Base-by-base conservation (phyloP, 148 eudicot genomes). In the Polygonum maritimum region DNA sequence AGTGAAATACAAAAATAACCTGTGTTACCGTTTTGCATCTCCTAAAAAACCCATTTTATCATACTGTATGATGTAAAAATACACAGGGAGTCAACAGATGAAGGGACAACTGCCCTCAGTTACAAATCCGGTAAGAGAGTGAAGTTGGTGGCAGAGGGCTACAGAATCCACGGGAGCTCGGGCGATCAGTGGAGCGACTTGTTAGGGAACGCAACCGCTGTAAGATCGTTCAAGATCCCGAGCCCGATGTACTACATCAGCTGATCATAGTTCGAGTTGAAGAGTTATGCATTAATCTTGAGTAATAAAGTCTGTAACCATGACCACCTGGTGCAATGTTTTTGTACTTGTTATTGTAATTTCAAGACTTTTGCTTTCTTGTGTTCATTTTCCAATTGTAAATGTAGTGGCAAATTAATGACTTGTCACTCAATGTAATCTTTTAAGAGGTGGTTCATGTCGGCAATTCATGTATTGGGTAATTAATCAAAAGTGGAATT, bases 181-280 rank as follows among this genome's bases (percentile, higher is more conserved):
- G 98, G 97, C 31, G 96, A 94, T 85, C 97, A 94, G 57, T 94
- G 97, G 97, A 94, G 97, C 63, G 98, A 94, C 79, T 84, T 90
- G 85, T 74, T 76, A 19, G 97, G 98, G 19, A 88, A 78, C 75
- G 93, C 97, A 57, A 80, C 79, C 2, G 96, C 91, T 4, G 58
- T 38, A 22, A 76, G 97, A 55, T 94, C 98, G 12, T 94, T 94
- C 77, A 94, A 94, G 73, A 87, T 90, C 22, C 97, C 97, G 35
- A 94, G 92, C 81, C 93, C 93, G 9, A 76, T 92, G 90, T 92
- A 92, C 72, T 89, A 83, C 79, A 89, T 94, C 60, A 55, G 91
- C 35, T 94, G 78, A 87, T 71, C 10, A 8, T 48, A 36, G 36
- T 65, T 26, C 22, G 67, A 16, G 16, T n/a, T 0, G 21, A 52